Conservation (phyloP, 2,329 filamentous ascomycete species). For the Colletotrichum chrysophilum region DNA sequence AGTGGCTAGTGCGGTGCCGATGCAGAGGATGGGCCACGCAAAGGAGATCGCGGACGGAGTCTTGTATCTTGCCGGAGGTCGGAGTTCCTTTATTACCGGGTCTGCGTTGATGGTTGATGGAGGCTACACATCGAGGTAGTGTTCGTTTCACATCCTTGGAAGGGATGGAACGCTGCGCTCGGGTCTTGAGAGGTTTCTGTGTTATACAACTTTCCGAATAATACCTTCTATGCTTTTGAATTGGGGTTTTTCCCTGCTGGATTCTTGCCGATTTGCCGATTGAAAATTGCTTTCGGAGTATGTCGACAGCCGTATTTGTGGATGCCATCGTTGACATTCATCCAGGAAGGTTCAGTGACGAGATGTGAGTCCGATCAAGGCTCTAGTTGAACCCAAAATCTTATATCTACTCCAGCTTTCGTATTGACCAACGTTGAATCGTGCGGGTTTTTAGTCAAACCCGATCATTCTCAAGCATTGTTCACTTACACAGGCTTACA, state of each 20-base stretch:
- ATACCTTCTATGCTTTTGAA: background rate
- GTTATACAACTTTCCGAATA: background rate
- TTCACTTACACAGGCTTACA: background rate
- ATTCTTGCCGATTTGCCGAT: background rate
- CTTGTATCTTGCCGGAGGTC: slow-evolving; percentile 25
- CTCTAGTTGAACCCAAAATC: background rate
- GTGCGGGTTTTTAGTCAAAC: background rate
- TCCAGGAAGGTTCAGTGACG: background rate
- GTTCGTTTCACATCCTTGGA: background rate
- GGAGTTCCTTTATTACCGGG: slow-evolving; percentile 12
- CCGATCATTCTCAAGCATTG: background rate
- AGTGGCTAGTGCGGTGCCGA: slow-evolving; percentile 27
- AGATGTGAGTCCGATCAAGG: background rate
- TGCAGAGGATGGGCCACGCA: slow-evolving; percentile 30
- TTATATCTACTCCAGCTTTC: background rate
- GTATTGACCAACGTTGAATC: background rate
- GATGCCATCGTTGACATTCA: background rate
- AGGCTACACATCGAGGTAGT: slow-evolving; percentile 8
- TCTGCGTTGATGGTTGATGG: slow-evolving; percentile 18
- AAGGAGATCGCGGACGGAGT: slow-evolving; percentile 34
- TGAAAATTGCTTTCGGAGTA: background rate
- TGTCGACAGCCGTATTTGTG: background rate
- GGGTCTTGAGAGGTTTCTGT: background rate
- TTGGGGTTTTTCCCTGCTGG: background rate
- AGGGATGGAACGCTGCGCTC: background rate